These are phyloP conservation scores for Exophiala sp. DNA, from an alignment of 2,329 filamentous ascomycete genomes.

Conservation along the genomic window DNA sequence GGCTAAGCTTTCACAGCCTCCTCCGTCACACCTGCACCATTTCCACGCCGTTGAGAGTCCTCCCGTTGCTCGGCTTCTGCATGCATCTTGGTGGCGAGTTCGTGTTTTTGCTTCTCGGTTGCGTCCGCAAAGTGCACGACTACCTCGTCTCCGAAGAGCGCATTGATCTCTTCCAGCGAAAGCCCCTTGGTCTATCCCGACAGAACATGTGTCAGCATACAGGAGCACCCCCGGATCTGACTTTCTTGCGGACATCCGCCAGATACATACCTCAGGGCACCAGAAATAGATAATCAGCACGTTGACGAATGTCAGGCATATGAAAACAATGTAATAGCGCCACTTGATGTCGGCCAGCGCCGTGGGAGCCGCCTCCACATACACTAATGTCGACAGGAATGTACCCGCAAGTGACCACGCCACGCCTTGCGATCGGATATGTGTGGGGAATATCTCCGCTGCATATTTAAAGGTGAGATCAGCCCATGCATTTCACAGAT, in stretches of 20 bases:
- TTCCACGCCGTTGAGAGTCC: background rate
- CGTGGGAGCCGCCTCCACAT: constrained; percentile 23
- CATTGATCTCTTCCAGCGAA: constrained; percentile 26
- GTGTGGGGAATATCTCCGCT: constrained; percentile 26
- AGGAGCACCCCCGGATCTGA: background rate
- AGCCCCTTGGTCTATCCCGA: constrained; percentile 15
- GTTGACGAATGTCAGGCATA: constrained; percentile 42
- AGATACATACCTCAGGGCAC: constrained; percentile 40
- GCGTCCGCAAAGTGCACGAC: constrained; percentile 21
- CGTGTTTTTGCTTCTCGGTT: constrained; percentile 34
- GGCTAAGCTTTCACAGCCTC: constrained; percentile 12
- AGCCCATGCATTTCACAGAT: background rate
- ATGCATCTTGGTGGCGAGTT: constrained; percentile 12
- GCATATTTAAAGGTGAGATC: constrained; percentile 6
- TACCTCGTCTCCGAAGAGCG: constrained; percentile 19
- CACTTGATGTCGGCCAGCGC: constrained; percentile 35
- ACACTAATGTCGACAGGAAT: constrained; percentile 21
- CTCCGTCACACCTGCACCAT: constrained; percentile 4
- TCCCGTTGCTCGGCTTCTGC: constrained; percentile 18
- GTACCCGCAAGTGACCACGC: constrained; percentile 22
- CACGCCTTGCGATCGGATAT: constrained; percentile 24
- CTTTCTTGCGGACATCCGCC: background rate
- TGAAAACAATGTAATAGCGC: constrained; percentile 33
- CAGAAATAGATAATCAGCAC: constrained; percentile 21
- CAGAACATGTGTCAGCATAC: background rate